Percentiles rank a stretch among this genome's conserved stretches.
Conservation (phyloP, 495 filamentous ascomycete genomes). For the Penicillium tannophilum region DNA sequence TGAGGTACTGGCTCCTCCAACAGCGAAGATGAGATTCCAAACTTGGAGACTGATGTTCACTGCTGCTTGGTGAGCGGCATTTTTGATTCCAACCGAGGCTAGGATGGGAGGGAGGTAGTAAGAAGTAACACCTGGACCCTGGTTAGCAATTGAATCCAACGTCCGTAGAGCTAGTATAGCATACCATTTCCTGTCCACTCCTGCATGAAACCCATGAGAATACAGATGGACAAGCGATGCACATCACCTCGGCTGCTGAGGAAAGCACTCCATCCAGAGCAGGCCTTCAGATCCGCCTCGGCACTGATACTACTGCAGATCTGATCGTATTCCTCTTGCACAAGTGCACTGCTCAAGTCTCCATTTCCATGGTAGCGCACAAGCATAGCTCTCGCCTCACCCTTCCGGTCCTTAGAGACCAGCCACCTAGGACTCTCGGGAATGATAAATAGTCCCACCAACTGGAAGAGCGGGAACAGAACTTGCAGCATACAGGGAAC, state of each 20-base stretch:
- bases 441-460: conserved; percentile 22
- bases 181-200: conserved; percentile 70
- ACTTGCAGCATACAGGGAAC: conserved; percentile 28
- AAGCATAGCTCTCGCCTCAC: conserved; percentile 44
- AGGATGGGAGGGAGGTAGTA: conserved; percentile 61
- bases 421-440: conserved; percentile 42
- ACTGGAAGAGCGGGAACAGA: conserved; percentile 23
- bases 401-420: conserved; percentile 39
- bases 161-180: background rate
- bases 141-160: background rate
- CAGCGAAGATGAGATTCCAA: conserved; percentile 30
- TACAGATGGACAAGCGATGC: conserved; percentile 58
- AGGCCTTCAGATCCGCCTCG: conserved; percentile 24
- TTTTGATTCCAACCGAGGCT: conserved; percentile 54
- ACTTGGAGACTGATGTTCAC: conserved; percentile 32
- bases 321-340: conserved; percentile 38
- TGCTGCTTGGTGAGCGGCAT: conserved; percentile 47
- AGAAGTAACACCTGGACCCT: conserved; percentile 51
- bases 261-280: conserved; percentile 44
- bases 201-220: conserved; percentile 58
- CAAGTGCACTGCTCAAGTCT: conserved; percentile 23
- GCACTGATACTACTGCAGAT: conserved; percentile 56
- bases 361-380: conserved; percentile 40
- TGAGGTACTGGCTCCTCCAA: conserved; percentile 56
- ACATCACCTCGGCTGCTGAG: conserved; percentile 67